Base-by-base conservation (phyloP, 768 basidiomycete genomes). In the Trametes coccinea region DNA sequence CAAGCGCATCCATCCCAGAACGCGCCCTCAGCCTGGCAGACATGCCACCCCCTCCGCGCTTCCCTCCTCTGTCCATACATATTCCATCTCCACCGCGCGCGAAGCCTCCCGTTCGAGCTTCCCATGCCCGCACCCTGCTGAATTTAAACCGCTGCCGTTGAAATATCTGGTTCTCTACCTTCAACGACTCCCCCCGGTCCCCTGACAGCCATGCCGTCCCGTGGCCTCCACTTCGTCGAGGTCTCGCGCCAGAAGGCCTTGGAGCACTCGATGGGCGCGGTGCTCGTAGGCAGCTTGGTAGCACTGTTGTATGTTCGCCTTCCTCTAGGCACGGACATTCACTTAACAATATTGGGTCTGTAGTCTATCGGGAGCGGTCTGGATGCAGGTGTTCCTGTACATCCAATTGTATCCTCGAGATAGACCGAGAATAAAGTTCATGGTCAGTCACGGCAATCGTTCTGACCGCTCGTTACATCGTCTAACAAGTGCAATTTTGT, bases 381-480 rank as follows among this genome's bases (percentile, higher is more conserved):
- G 33, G 17, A 63, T 66, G 65, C 65, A 66, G 56, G 59, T 58
- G 8, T 56, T 60, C 41, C 33, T 66, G 30, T 66, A 66, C 44
- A 50, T 22, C 17, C 55, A 57, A 27, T 44, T 61, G 8, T 65
- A 65, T 39, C 60, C 64, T 29, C 54, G 37, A n/a, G 64, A 65
- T 45, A 9, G 34, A 5, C 9, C 53, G 5, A 37, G 53, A 34
- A 51, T 59, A 40, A 65, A 65, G 53, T n/a, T 46, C 60, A 61
- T 61, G 60, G 64, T 63, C 31, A 30, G 34, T 48, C 22, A 22
- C 22, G 22, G 22, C 22, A 22, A 10, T 29, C 22, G 22, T 2
- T 4, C 41, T 22, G 27, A 16, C 41, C 22, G 5, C 1, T n/a
- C 6, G 0, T 14, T 14, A 17, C 40, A 13, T 22, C 22, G 17